These are phyloP conservation scores for Triticum monococcum DNA, from an alignment of 176 grass and related monocot genomes.

Conservation along the genomic window DNA sequence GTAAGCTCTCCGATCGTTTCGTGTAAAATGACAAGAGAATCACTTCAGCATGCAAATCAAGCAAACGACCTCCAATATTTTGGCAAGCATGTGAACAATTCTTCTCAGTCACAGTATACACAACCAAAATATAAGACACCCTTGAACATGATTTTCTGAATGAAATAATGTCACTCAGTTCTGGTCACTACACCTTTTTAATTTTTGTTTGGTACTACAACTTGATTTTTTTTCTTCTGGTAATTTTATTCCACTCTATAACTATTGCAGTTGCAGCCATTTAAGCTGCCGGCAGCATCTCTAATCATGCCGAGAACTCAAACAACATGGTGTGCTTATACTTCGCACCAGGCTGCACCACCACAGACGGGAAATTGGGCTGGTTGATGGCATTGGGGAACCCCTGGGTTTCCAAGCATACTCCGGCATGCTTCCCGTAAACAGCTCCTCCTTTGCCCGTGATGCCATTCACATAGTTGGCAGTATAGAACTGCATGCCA, in stretches of 20 bases:
- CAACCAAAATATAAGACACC: neutral
- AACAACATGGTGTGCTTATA: slow-evolving; percentile 80
- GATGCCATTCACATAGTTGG: slow-evolving; percentile 65
- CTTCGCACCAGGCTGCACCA: slow-evolving; percentile 72
- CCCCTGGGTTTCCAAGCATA: slow-evolving; percentile 93
- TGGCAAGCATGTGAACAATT: neutral
- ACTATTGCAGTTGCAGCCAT: neutral
- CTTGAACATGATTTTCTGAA: neutral
- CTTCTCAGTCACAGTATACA: neutral
- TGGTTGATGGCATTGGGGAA: slow-evolving; percentile 92
- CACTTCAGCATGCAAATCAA: neutral
- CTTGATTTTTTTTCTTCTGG: neutral
- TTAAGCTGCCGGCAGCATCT: slow-evolving; percentile 9
- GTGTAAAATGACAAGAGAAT: neutral
- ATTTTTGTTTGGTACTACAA: neutral
- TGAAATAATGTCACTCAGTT: neutral
- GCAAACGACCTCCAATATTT: neutral
- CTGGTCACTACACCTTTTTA: neutral
- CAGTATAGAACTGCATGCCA: slow-evolving; percentile 88
- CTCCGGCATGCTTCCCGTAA: slow-evolving; percentile 63
- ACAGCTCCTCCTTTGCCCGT: slow-evolving; percentile 60
- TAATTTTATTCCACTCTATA: slow-evolving; percentile 35
- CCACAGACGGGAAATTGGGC: slow-evolving; percentile 60
- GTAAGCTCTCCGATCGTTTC: neutral
- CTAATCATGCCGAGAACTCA: slow-evolving; percentile 52